These are phyloP conservation scores for Paspalum notatum DNA, from an alignment of 176 grass and related monocot genomes.

Conservation along the genomic window DNA sequence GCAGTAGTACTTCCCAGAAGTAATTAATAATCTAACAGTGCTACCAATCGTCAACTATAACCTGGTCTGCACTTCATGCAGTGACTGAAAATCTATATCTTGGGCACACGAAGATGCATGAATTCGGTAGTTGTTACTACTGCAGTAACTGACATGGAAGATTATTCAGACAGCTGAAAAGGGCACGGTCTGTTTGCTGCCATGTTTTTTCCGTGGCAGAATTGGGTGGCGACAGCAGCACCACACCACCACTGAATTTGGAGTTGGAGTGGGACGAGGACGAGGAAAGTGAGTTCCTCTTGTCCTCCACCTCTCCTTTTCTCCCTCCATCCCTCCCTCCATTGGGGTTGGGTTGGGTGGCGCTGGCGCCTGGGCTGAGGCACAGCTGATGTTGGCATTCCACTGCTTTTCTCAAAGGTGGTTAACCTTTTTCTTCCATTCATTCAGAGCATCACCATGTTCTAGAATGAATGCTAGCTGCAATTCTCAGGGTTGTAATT, in stretches of 20 bases:
- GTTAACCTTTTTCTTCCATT: neutral
- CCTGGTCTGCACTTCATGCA: no score
- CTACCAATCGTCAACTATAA: no score
- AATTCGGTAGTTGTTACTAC: no score
- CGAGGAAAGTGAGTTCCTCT: constrained; percentile 38
- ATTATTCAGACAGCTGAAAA: no score
- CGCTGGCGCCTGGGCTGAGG: no score
- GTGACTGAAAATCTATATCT: no score
- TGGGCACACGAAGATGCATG: no score
- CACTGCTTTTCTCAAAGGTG: constrained; percentile 9
- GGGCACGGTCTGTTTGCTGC: no score
- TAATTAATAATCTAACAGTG: no score
- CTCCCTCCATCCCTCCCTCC: neutral
- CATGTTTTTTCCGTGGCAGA: no score
- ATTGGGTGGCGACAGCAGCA: constrained; percentile 23
- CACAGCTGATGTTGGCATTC: constrained; percentile 19
- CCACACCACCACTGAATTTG: constrained; percentile 20
- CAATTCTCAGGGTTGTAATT: neutral
- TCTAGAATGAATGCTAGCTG: constrained; percentile 14
- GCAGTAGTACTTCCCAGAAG: no score
- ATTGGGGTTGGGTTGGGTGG: neutral
- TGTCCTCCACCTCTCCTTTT: constrained; percentile 21
- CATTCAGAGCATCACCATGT: constrained; percentile 19
- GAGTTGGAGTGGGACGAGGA: neutral
- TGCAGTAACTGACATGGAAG: no score